Evolutionary conservation across 2,329 filamentous ascomycete species (phyloP).

Genomic region (Trichoderma citrinoviride): DNA sequence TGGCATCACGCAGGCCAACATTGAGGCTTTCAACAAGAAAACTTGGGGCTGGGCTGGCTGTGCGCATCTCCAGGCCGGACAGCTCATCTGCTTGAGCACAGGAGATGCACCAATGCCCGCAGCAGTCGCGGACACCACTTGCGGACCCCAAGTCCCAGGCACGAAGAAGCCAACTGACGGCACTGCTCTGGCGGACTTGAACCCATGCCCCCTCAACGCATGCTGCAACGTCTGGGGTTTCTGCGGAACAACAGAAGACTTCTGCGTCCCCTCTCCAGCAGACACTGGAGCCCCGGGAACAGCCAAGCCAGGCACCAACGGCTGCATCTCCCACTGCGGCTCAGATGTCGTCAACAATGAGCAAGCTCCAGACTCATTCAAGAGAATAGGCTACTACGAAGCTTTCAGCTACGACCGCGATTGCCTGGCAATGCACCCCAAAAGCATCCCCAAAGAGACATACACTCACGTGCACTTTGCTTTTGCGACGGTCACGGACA

Average conservation of each 20-base stretch:
- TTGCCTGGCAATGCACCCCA: constrained; percentile 28
- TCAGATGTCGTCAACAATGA: constrained; percentile 26
- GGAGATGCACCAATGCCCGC: constrained; percentile 33
- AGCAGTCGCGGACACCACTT: constrained; percentile 25
- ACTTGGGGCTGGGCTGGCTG: constrained; percentile 36
- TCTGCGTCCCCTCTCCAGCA: constrained; percentile 34
- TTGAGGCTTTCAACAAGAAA: constrained; percentile 34
- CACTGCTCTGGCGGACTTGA: constrained; percentile 26
- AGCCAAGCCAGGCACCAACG: constrained; percentile 29
- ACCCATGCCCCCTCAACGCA: constrained; percentile 33
- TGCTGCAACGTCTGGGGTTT: constrained; percentile 41
- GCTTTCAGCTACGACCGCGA: background rate
- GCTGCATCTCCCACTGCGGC: constrained; percentile 34
- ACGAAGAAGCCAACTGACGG: constrained; percentile 24
- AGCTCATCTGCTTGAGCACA: constrained; percentile 28
- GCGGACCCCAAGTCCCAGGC: constrained; percentile 31
- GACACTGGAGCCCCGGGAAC: constrained; percentile 40
- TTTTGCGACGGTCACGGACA: constrained; percentile 27
- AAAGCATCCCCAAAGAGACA: constrained; percentile 24
- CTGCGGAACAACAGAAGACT: constrained; percentile 42
- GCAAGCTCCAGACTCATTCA: constrained; percentile 8
- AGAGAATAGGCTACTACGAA: constrained; percentile 27
- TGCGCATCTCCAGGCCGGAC: constrained; percentile 17
- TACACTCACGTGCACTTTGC: constrained; percentile 30
- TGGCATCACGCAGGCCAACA: constrained; percentile 32